phyloP scores from a whole-genome alignment of 2,329 filamentous ascomycete genomes.

The Monilinia fructigena region DNA sequence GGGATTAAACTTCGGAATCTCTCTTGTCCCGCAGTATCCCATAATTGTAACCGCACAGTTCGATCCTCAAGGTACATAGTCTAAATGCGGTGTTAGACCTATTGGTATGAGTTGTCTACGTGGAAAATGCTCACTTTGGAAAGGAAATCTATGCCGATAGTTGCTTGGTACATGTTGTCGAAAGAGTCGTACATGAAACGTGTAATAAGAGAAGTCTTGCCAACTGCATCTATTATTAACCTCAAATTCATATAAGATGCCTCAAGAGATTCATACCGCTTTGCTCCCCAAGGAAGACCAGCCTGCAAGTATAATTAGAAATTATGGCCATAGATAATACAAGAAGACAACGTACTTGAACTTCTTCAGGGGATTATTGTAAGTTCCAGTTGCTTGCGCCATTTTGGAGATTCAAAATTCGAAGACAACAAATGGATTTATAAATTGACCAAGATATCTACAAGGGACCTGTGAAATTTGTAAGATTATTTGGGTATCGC shows the following conservation, averaged over 20 bases:
- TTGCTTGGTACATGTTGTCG: slow-evolving; percentile 99
- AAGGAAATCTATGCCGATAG: slow-evolving; percentile 98
- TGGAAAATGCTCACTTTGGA: slow-evolving; percentile 70
- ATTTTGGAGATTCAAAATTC: slow-evolving; percentile 51
- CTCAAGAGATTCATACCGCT: slow-evolving; percentile 67
- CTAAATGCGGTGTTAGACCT: slow-evolving; percentile 46
- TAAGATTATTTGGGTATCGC: slow-evolving; percentile 13
- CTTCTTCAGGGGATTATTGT: slow-evolving; percentile 99
- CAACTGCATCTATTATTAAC: slow-evolving; percentile 60
- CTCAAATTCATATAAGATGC: not conserved
- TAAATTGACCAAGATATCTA: slow-evolving; percentile 25
- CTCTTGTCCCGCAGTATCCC: slow-evolving; percentile 98
- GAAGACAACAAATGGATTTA: slow-evolving; percentile 8
- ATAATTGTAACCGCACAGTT: slow-evolving; percentile 94
- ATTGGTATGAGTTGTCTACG: slow-evolving; percentile 14
- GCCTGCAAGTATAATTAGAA: slow-evolving; percentile 50
- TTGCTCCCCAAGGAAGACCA: slow-evolving; percentile 97
- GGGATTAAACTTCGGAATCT: slow-evolving; percentile 96
- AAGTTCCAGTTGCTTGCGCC: slow-evolving; percentile 82
- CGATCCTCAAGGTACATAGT: slow-evolving; percentile 99
- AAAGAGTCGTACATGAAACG: slow-evolving; percentile 99
- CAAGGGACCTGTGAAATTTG: slow-evolving; percentile 22
- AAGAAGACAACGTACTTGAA: slow-evolving; percentile 72
- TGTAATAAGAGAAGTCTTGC: slow-evolving; percentile 97
- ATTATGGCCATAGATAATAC: not conserved